These are phyloP conservation scores for Russula dissimulans DNA, from an alignment of 768 basidiomycete species.

Conservation along the genomic window DNA sequence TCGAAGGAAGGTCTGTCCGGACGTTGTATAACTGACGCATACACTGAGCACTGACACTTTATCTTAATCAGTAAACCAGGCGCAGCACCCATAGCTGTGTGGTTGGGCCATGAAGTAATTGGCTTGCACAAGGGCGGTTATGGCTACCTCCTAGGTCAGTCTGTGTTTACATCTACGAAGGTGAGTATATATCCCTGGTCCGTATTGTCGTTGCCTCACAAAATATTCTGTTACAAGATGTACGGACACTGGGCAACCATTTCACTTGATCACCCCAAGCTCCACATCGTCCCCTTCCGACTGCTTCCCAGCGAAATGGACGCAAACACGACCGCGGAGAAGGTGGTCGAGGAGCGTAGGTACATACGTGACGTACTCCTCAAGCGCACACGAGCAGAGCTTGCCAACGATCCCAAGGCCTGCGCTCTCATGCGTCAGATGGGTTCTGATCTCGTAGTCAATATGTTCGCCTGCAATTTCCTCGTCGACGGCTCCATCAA, in stretches of 20 bases:
- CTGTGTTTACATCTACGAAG: constrained; percentile 29
- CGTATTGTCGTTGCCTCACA: not conserved
- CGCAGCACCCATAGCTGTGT: constrained; percentile 33
- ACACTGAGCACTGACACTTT: not conserved
- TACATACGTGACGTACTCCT: constrained; percentile 17
- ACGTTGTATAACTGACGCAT: not conserved
- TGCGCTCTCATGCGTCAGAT: constrained; percentile 12
- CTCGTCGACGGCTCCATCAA: constrained; percentile 28
- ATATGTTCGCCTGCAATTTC: constrained; percentile 39
- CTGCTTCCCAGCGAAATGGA: constrained; percentile 28
- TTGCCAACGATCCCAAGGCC: constrained; percentile 12
- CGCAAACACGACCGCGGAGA: constrained; percentile 5
- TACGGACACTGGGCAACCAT: constrained; percentile 36
- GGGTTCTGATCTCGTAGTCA: constrained; percentile 34
- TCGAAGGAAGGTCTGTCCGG: constrained; percentile 37
- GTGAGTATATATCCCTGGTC: constrained; percentile 19
- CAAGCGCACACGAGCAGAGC: constrained; percentile 6
- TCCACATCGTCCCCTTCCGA: constrained; percentile 36
- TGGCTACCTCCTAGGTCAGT: constrained; percentile 33
- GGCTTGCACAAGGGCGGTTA: constrained; percentile 34
- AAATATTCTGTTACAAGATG: constrained; percentile 14
- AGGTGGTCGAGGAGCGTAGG: constrained; percentile 23
- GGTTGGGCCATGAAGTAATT: constrained; percentile 31
- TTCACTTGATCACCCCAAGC: constrained; percentile 25
- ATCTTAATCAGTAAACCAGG: constrained; percentile 36